Evolutionary conservation across 2,329 filamentous ascomycete species (phyloP), one percentile per base, ranked within the genome.

Genomic region (Cryphonectria nitschkei): DNA sequence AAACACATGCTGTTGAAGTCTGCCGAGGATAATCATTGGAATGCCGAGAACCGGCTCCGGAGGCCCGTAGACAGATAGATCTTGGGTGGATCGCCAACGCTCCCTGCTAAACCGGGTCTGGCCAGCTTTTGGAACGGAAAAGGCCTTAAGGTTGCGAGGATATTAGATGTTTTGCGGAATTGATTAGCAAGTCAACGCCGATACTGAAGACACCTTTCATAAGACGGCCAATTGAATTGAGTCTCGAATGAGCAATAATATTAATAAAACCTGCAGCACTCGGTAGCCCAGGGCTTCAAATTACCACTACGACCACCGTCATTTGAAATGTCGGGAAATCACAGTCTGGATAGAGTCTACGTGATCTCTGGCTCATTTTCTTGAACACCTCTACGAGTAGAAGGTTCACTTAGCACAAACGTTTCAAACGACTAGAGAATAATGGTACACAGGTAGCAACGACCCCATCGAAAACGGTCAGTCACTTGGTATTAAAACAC

Each of bases 1-100:
- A 58, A 13, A 58, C 54, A 32, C 54, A 61, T 22, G 58, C 39
- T 19, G 58, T 39, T 61, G 32, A 19, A 22, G 58, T 61, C 58
- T 37, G 22, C 58, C 58, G 58, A 61, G 58, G 58, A 61, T 61
- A 58, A 50, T 50, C 46, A n/a, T 50, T 22, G 46, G 16, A 50
- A 39, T 22, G 56, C 58, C 58, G 58, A 39, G 16, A 16, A 22
- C 29, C 58, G 58, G 34, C 58, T 61, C 58, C 58, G 32, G 58
- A 34, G 32, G 58, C 34, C 32, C 34, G 58, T 5, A 39, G 58
- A 13, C 54, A 29, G 19, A 54, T 32, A 6, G 29, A 37, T 37
- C 32, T 60, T 13, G 58, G 34, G n/a, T 11, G 9, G 58, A 61
- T 37, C 32, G 14, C 58, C 32, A 14, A 32, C 32, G 19, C 58